phyloP scores from a whole-genome alignment of 768 basidiomycete genomes.

The Lanmaoa rubissima region DNA sequence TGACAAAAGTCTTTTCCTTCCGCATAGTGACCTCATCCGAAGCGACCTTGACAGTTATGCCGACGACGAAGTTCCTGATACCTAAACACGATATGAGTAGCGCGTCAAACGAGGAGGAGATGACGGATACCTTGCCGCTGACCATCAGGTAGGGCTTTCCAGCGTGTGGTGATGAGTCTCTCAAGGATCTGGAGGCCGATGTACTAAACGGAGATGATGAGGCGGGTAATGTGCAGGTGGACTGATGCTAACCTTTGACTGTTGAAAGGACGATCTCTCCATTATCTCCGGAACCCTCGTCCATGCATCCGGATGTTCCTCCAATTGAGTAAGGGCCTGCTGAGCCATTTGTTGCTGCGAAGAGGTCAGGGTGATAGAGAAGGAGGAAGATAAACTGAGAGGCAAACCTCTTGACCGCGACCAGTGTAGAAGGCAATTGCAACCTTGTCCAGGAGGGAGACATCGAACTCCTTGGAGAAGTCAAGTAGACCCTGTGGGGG shows the following conservation, averaged over 20 bases:
- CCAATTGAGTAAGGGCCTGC: conserved; percentile 90
- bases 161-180: conserved; percentile 89
- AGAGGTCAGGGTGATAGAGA: conserved; percentile 7
- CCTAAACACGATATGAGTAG: conserved; percentile 43
- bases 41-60: conserved; percentile 87
- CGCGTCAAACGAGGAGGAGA: conserved; percentile 1
- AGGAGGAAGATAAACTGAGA: conserved; percentile 6
- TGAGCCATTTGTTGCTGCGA: conserved; percentile 92
- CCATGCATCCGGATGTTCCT: conserved; percentile 96
- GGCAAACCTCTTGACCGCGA: conserved; percentile 72
- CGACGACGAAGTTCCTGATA: conserved; percentile 95
- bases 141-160: conserved; percentile 93
- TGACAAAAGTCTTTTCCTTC: conserved; percentile 91
- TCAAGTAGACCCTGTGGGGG: conserved; percentile 75
- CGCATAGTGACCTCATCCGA: conserved; percentile 87
- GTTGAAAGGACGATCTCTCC: conserved; percentile 78
- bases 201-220: conserved; percentile 54
- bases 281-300: conserved; percentile 94
- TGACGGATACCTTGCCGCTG: conserved; percentile 75
- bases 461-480: conserved; percentile 92
- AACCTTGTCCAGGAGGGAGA: conserved; percentile 88
- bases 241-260: conserved; percentile 64
- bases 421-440: conserved; percentile 91
- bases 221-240: background rate
- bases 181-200: conserved; percentile 97